Evolutionary conservation across 257 asterid genomes (phyloP), one percentile per base, ranked within the genome.

Genomic region (Capsicum baccatum): DNA sequence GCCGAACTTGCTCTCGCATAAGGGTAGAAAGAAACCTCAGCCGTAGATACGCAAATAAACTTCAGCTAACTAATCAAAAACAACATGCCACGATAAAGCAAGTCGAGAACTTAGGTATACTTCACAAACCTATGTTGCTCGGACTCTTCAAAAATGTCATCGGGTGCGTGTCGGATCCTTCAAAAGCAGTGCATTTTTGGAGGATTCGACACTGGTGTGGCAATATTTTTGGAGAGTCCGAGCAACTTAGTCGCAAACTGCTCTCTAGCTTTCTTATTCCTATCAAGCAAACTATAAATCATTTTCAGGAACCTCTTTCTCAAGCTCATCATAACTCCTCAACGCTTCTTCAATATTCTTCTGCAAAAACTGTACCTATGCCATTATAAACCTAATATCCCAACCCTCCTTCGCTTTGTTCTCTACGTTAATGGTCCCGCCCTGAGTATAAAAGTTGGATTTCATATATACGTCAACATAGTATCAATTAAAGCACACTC

Each of bases 281-380:
- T 92, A 83, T 92, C 96, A 86, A 92, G 87, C 87, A 94, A 88
- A 82, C 94, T 93, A 82, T 81, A 94, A 21, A 95, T 92, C 97
- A 94, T 89, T 37, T 92, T 88, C 0, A 26, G 97, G 95, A 79
- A 91, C 98, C 87, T 96, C 98, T 70, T 80, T 89, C 63, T 79
- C 90, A 17, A 96, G 93, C 87, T 89, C 94, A 4, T 94, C 99
- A 21, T 91, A 95, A 69, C 90, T 94, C 86, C 48, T 85, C 89
- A 95, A 84, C 2, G 99, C 99, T 79, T 91, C 98, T 52, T 93
- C 99, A 60, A 93, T 93, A 66, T 92, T 91, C 94, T 91, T 93
- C 82, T 91, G 98, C 86, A 96, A 91, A 85, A 93, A 94, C 87
- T 89, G 94, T 84, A 94, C 86, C 73, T 96, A 97, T 79, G 98